A percentile compares a stretch with the other conserved stretches of the same genome.
phyloP scores from a whole-genome alignment of 805 yeast species.

The Komagataella pastoris region DNA sequence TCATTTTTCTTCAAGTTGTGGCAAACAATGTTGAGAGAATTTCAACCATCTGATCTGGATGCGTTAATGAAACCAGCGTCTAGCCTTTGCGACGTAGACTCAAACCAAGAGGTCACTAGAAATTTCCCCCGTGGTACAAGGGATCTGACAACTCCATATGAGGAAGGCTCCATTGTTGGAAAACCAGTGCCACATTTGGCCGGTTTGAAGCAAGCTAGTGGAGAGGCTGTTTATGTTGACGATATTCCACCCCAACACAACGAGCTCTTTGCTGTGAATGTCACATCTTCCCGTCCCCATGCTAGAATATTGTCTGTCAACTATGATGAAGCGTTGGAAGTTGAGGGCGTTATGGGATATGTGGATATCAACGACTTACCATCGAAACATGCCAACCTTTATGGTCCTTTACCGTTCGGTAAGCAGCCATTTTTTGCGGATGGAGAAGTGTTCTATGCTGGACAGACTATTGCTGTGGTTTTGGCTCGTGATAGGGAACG shows the following conservation, averaged over 20 bases:
- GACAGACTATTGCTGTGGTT: slow-evolving; percentile 29
- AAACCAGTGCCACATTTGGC: slow-evolving; percentile 28
- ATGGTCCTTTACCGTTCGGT: slow-evolving; percentile 29
- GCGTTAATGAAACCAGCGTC: slow-evolving; percentile 1
- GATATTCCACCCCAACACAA: slow-evolving; percentile 26
- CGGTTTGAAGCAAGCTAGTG: slow-evolving; percentile 31
- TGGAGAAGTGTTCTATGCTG: slow-evolving; percentile 23
- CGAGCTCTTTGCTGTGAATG: slow-evolving; percentile 30
- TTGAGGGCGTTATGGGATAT: slow-evolving; percentile 27
- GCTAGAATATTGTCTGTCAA: slow-evolving; percentile 29
- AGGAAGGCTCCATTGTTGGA: slow-evolving; percentile 21
- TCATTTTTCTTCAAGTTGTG: slow-evolving; percentile 32
- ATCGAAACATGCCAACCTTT: slow-evolving; percentile 20
- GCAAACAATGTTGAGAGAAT: slow-evolving; percentile 15
- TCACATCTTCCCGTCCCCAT: slow-evolving; percentile 26
- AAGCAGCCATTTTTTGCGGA: slow-evolving; percentile 30
- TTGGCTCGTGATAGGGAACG: slow-evolving; percentile 24
- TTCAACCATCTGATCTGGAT: slow-evolving; percentile 1
- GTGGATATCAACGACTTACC: slow-evolving; percentile 26
- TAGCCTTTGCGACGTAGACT: slow-evolving; percentile 15
- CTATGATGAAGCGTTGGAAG: slow-evolving; percentile 19
- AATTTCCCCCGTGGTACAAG: slow-evolving; percentile 22
- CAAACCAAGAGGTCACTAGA: slow-evolving; percentile 21
- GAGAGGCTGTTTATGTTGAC: slow-evolving; percentile 31
- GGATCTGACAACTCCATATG: slow-evolving; percentile 23